Percentiles rank a stretch among this genome's conserved stretches.
phyloP scores from a whole-genome alignment of 257 asterid genomes.

The Petrea volubilis region DNA sequence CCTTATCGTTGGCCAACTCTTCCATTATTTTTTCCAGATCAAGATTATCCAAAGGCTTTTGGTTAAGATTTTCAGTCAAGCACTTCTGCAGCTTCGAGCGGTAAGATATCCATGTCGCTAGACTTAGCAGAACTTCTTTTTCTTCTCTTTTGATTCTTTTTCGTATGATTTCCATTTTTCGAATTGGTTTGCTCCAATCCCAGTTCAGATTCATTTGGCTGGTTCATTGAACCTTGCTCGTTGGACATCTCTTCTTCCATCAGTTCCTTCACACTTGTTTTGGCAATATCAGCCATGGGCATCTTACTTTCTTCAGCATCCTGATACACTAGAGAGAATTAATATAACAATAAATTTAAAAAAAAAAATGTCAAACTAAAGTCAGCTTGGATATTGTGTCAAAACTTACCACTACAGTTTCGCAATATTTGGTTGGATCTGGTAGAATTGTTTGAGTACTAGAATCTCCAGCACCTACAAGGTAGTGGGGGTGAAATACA shows the following conservation, averaged over 20 bases:
- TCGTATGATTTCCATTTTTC: slow-evolving; percentile 33
- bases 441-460: slow-evolving; percentile 23
- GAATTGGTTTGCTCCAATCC: slow-evolving; percentile 30
- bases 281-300: slow-evolving; percentile 34
- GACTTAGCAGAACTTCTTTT: slow-evolving; percentile 40
- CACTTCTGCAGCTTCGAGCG: slow-evolving; percentile 38
- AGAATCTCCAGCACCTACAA: slow-evolving; percentile 44
- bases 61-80: slow-evolving; percentile 30
- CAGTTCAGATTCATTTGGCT: slow-evolving; percentile 33
- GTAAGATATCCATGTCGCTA: slow-evolving; percentile 41
- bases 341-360: slow-evolving; percentile 4
- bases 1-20: slow-evolving; percentile 43
- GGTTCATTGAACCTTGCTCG: slow-evolving; percentile 45
- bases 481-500: background rate
- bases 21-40: slow-evolving; percentile 59
- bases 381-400: slow-evolving; percentile 8
- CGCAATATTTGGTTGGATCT: slow-evolving; percentile 25
- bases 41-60: slow-evolving; percentile 35
- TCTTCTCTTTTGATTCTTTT: slow-evolving; percentile 40
- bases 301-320: slow-evolving; percentile 47
- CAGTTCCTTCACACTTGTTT: slow-evolving; percentile 83
- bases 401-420: slow-evolving; percentile 42
- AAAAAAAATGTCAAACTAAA: background rate
- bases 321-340: slow-evolving; percentile 30
- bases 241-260: slow-evolving; percentile 88